Base-by-base conservation (phyloP, 306 rosid species). In the Corylus heterophylla region DNA sequence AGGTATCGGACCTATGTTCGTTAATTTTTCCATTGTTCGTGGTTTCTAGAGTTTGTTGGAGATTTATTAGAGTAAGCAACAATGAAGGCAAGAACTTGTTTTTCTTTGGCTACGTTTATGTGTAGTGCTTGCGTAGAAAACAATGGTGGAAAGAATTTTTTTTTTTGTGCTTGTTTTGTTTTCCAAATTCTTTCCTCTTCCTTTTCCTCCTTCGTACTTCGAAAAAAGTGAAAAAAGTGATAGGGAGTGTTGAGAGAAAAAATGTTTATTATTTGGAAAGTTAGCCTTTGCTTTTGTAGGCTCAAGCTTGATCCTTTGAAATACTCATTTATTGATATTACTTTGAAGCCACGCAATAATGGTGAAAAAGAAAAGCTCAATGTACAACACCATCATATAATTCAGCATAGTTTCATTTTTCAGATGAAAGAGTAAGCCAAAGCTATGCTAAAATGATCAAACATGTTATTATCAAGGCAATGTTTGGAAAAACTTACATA, bases 1-100 rank as follows among this genome's bases (percentile, higher is more conserved):
- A 92, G 98, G 98, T 94, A 80, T 73, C 69, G 64, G 18, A 35
- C 75, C 31, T 49, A 61, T 48, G 45, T 69, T 67, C 54, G 50
- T 18, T 73, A 8, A 5, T 64, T 20, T 82, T 71, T 55, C 39
- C 22, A 12, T 29, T 47, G 20, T 78, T 13, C 16, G 80, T 20
- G 42, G 77, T 71, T 25, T 58, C 25, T 51, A 14, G 16, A 39
- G 49, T 7, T 51, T 81, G 76, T 72, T 52, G 61, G 59, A 72
- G 22, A 14, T 35, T 8, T 11, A n/a, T 27, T 27, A 49, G 12
- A 2, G 31, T 49, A 49, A 50, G 58, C 56, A 14, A 16, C 27
- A 14, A 25, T 18, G 27, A 49, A 17, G 22, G 71, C 22, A 35
- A 20, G 7, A 39, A n/a, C 29, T 18, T 42, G 49, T 18, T 31